Conservation (phyloP, 768 basidiomycete species). For the Solioccasus polychromus region DNA sequence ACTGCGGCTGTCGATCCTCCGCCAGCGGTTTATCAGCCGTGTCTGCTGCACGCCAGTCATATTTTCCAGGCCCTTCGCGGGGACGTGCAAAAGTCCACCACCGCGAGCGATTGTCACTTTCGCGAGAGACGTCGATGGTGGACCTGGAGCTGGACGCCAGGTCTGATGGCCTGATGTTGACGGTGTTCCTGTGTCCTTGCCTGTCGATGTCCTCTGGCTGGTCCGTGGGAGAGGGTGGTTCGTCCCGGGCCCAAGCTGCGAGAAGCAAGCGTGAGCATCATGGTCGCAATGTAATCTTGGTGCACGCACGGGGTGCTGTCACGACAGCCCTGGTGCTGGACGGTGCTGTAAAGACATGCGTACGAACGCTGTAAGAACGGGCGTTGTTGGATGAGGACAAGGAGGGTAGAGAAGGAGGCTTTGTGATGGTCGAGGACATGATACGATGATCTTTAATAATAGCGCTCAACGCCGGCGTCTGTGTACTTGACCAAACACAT, state of each 20-base stretch:
- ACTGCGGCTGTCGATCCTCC: slow-evolving; percentile 18
- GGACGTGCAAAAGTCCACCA: slow-evolving; percentile 78
- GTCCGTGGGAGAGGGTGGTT: slow-evolving; percentile 70
- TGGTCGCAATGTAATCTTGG: neutral
- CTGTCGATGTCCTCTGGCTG: slow-evolving; percentile 36
- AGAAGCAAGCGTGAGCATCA: slow-evolving; percentile 5
- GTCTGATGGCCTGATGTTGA: slow-evolving; percentile 49
- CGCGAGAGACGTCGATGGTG: slow-evolving; percentile 33
- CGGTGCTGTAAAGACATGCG: slow-evolving; percentile 20
- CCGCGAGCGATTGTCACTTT: slow-evolving; percentile 41
- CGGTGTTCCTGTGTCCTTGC: slow-evolving; percentile 28
- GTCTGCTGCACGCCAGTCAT: slow-evolving; percentile 3
- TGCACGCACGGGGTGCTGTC: slow-evolving; percentile 64
- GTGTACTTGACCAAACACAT: slow-evolving; percentile 34
- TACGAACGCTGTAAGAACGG: slow-evolving; percentile 29
- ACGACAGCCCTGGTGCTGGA: slow-evolving; percentile 56
- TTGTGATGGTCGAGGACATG: slow-evolving; percentile 14
- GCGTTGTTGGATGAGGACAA: slow-evolving; percentile 26
- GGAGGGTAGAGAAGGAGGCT: slow-evolving; percentile 22
- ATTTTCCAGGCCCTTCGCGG: slow-evolving; percentile 32
- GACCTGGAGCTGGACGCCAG: slow-evolving; percentile 49
- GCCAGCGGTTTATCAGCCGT: neutral
- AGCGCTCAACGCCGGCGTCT: neutral
- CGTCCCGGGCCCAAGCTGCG: slow-evolving; percentile 80
- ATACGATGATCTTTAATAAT: slow-evolving; percentile 11